These are phyloP conservation scores for Calcarisporium arbuscula DNA, from an alignment of 2,329 filamentous ascomycete species.

Conservation along the genomic window DNA sequence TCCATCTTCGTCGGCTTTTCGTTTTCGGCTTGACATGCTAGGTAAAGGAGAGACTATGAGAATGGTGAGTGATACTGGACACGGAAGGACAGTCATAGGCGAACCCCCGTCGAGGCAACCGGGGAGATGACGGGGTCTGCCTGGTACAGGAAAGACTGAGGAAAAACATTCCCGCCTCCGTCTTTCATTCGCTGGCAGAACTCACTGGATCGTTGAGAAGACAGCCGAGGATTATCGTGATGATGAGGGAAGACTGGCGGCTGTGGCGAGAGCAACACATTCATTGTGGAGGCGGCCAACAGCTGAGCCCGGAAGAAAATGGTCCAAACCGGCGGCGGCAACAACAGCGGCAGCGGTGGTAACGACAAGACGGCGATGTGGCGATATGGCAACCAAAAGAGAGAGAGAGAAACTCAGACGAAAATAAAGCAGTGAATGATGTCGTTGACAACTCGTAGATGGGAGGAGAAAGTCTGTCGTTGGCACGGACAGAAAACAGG, in stretches of 20 bases:
- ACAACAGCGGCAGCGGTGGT: neutral
- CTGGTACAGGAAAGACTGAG: too few relatives aligned
- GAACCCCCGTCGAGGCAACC: too few relatives aligned
- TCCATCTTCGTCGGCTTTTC: conserved; percentile 74
- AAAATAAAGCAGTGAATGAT: too few relatives aligned
- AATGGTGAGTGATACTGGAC: conserved; percentile 3
- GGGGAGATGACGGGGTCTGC: too few relatives aligned
- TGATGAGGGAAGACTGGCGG: conserved; percentile 53
- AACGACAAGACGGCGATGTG: too few relatives aligned
- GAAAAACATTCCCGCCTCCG: conserved; percentile 5
- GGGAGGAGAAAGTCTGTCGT: too few relatives aligned
- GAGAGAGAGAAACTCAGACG: too few relatives aligned
- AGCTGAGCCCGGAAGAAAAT: conserved; percentile 1
- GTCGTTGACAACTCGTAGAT: too few relatives aligned
- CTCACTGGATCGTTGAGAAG: conserved; percentile 51
- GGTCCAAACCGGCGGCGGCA: conserved; percentile 1
- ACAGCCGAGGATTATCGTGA: conserved; percentile 49
- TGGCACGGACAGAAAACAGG: too few relatives aligned
- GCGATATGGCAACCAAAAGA: too few relatives aligned
- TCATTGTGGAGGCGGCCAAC: conserved; percentile 40
- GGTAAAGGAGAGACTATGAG: conserved; percentile 38
- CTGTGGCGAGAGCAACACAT: conserved; percentile 55
- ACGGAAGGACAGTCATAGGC: too few relatives aligned
- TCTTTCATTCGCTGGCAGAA: conserved; percentile 18
- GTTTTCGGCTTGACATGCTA: conserved; percentile 60